Base-by-base conservation (phyloP, 345 rosid genomes). In the Melaleuca alternifolia region DNA sequence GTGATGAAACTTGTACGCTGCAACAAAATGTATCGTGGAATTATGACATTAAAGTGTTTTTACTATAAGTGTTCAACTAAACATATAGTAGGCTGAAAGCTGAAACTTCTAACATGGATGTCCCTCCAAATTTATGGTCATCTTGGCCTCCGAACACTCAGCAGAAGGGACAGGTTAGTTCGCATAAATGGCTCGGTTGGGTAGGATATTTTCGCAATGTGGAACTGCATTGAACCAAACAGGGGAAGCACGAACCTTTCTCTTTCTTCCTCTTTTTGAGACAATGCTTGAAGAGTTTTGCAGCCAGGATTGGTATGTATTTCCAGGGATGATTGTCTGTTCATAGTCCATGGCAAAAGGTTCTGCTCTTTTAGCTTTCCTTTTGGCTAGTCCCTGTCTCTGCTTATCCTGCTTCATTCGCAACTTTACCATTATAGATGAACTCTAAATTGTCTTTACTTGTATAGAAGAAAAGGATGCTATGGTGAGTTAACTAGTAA, bases 271-370 rank as follows among this genome's bases (percentile, higher is more conserved):
- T 87, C 91, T 90, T 89, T 91, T 91, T 21, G 93, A 89, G 83
- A 92, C 85, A 90, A 93, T 88, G 89, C 92, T 91, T 84, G 94
- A 93, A 88, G 98, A 30, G 89, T 93, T 88, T 84, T 94, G 94
- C 62, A 95, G 94, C 99, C 98, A 95, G 86, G 95, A 89, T 88
- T 93, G 97, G 91, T 95, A 96, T 14, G 88, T 83, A 85, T 88
- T 91, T 83, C 94, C 94, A 75, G 98, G 90, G 84, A 96, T 91
- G 28, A 94, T 89, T 84, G 93, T 95, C 87, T 93, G 96, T 53
- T 96, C 98, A 88, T 56, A 86, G 91, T 97, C 99, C 94, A 95
- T 91, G 52, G 51, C 50, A 84, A 82, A 57, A 28, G 91, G 86
- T 84, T 88, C 91, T 88, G 88, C 54, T 71, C 86, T 93, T 93